Evolutionary conservation across 2,329 filamentous ascomycete genomes (phyloP), one percentile per base, ranked within the genome.

Genomic region (Penicillium vulpinum): DNA sequence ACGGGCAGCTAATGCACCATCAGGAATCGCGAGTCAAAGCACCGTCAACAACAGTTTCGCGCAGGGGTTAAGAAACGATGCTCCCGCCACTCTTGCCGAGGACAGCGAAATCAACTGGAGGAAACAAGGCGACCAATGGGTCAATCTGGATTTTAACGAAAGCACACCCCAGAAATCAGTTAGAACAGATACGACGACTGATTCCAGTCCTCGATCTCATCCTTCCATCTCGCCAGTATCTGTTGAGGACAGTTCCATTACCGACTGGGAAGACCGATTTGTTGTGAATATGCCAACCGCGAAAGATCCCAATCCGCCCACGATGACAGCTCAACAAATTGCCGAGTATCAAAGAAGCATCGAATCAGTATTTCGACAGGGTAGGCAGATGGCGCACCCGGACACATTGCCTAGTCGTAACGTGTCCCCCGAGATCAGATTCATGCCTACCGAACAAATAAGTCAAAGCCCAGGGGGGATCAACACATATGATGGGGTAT

Each of bases 221-320:
- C 57, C 61, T 21, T 70, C 70, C 3, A 54, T 72, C 9, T 75
- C 70, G 7, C 70, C 68, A 16, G 55, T 73, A 11, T 71, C 70
- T 6, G 67, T 65, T 2, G 67, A 69, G 22, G 62, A 69, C 21
- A 67, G 65, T 28, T 72, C 70, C 0, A 62, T 68, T 24, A 71
- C 67, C 15, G 70, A 74, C 36, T 71, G 73, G 70, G 72, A 74
- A 50, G 75, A 78, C 56, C 68, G 66, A 62, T 78, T 77, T 57
- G 74, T 77, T 43, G 73, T 78, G 33, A 68, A 78, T 47, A 78
- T 77, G 74, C 75, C 75, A 5, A 73, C 74, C 21, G 75, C 75
- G 3, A 74, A 69, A 36, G 75, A 78, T 2, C 74, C 76, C 0
- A 75, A 74, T 41, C 75, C 75, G 4, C 70, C 73, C 5, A 70